Evolutionary conservation across 768 basidiomycete species (phyloP).

Genomic region (Amanita exitialis): DNA sequence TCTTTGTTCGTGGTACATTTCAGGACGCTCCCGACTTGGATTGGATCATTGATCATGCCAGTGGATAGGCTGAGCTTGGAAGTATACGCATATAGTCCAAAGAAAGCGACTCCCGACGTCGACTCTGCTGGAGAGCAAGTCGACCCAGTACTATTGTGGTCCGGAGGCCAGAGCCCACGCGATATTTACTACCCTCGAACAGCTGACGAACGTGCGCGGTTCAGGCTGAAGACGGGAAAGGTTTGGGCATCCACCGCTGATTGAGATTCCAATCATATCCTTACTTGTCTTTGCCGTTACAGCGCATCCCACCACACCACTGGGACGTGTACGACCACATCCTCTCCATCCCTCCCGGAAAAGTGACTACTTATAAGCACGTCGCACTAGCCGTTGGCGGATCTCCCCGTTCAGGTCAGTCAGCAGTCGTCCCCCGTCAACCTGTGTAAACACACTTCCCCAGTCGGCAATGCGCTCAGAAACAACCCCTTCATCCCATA

Average conservation of each 20-base stretch:
- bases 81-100: no score
- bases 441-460: neutral
- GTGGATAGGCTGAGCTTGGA: no score
- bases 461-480: slow-evolving; percentile 55
- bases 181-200: neutral
- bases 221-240: slow-evolving; percentile 2
- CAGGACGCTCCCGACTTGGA: no score
- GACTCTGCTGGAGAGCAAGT: no score
- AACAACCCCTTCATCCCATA: slow-evolving; percentile 59
- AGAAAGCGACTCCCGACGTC: no score
- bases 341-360: slow-evolving; percentile 36
- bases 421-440: neutral
- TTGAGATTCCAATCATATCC: neutral
- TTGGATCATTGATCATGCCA: no score
- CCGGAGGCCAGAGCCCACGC: neutral
- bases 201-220: neutral
- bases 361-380: slow-evolving; percentile 48
- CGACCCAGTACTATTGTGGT: neutral
- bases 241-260: neutral
- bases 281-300: slow-evolving; percentile 28
- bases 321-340: slow-evolving; percentile 55
- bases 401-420: slow-evolving; percentile 54
- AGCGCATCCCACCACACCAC: slow-evolving; percentile 43
- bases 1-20: no score
- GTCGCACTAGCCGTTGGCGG: slow-evolving; percentile 42